A percentile compares a stretch with the other conserved stretches of the same genome.
Conservation (phyloP, 106 monocot species). For the Narthecium ossifragum region DNA sequence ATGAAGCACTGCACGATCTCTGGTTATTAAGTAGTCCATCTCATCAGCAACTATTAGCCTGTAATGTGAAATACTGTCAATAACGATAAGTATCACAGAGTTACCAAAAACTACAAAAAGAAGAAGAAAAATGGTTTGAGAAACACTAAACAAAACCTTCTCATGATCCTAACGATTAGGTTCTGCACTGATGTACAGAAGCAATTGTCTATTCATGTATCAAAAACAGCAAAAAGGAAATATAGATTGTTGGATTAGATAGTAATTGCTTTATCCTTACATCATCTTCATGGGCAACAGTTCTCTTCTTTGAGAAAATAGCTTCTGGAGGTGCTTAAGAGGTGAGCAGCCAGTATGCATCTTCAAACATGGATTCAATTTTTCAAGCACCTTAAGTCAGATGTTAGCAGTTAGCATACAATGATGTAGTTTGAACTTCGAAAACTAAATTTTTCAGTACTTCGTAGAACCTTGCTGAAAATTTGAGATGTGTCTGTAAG, state of each 20-base stretch:
- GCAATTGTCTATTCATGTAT: no score
- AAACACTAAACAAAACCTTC: neutral
- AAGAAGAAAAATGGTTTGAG: neutral
- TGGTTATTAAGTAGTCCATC: conserved; percentile 96
- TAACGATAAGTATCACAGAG: no score
- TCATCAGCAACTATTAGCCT: conserved; percentile 80
- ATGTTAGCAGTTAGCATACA: no score
- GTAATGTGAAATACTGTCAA: conserved; percentile 2
- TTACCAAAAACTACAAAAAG: neutral
- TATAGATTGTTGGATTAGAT: no score
- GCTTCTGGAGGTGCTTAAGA: conserved; percentile 50
- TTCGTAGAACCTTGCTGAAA: conserved; percentile 62
- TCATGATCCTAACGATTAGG: no score
- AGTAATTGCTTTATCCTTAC: no score
- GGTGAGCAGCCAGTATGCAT: conserved; percentile 22
- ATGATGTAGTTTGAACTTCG: no score
- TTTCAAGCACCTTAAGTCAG: conserved; percentile 57
- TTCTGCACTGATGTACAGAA: no score
- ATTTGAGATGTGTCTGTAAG: conserved; percentile 62
- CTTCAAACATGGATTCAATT: conserved; percentile 34
- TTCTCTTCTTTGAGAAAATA: conserved; percentile 43
- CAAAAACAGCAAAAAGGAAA: no score
- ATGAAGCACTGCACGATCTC: conserved; percentile 78
- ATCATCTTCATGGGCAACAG: conserved; percentile 39
- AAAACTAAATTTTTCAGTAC: neutral